Conservation (phyloP, 2,329 filamentous ascomycete species). For the Lecanoromycetidae sp. region DNA sequence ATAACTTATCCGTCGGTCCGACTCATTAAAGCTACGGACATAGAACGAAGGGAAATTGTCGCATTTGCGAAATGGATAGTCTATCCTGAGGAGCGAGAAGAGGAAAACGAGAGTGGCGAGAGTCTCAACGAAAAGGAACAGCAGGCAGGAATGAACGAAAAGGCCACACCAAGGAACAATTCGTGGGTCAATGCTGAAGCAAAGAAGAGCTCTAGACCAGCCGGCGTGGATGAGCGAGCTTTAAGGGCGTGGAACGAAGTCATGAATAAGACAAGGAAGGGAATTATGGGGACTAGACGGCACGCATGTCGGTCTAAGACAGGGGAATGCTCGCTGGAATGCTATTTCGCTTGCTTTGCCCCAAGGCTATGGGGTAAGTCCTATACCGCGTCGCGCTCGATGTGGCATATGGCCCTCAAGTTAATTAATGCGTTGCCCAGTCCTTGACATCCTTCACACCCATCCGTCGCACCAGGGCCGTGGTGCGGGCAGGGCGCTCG, state of each 20-base stretch:
- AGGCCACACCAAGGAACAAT: too few relatives aligned
- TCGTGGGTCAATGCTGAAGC: too few relatives aligned
- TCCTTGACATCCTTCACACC: slow-evolving; percentile 27
- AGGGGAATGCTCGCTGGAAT: slow-evolving; percentile 6
- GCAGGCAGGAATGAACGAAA: too few relatives aligned
- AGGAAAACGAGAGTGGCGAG: too few relatives aligned
- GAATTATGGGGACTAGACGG: slow-evolving; percentile 12
- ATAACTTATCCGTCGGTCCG: slow-evolving; percentile 10
- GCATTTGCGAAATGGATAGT: slow-evolving; percentile 17
- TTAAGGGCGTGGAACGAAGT: slow-evolving; percentile 10
- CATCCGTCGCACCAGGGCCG: slow-evolving; percentile 27
- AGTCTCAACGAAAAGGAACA: too few relatives aligned
- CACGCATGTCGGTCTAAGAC: slow-evolving; percentile 11
- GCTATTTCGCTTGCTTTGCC: slow-evolving; percentile 11
- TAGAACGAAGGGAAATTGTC: slow-evolving; percentile 13
- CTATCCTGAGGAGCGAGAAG: slow-evolving; percentile 8
- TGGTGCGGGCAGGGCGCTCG: slow-evolving; percentile 28
- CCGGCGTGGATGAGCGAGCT: slow-evolving; percentile 9
- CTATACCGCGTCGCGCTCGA: neutral
- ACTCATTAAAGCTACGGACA: slow-evolving; percentile 15
- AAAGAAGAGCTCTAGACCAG: slow-evolving; percentile 1
- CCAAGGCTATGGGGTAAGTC: slow-evolving; percentile 13
- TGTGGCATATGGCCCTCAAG: neutral
- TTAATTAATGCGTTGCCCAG: slow-evolving; percentile 20
- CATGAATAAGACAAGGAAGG: slow-evolving; percentile 10